Conservation (phyloP, 495 filamentous ascomycete genomes). For the Pyrenopolyporus hunteri region DNA sequence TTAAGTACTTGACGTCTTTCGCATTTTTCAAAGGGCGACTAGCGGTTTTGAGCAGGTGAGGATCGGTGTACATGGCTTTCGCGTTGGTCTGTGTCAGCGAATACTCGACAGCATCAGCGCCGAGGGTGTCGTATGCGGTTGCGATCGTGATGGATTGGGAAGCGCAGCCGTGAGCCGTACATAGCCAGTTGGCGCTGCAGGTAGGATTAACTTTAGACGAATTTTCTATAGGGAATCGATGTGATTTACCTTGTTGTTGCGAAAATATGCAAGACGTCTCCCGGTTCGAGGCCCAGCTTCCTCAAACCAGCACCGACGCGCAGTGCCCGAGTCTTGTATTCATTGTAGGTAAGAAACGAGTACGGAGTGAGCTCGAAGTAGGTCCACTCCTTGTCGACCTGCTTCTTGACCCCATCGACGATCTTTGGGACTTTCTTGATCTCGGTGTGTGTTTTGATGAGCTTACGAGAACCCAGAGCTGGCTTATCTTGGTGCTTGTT, state of each 20-base stretch:
- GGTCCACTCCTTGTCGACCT: slow-evolving; percentile 71
- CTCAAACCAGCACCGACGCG: slow-evolving; percentile 63
- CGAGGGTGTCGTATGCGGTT: slow-evolving; percentile 71
- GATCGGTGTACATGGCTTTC: slow-evolving; percentile 66
- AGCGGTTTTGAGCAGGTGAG: slow-evolving; percentile 61
- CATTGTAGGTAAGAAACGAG: slow-evolving; percentile 63
- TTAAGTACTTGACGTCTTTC: slow-evolving; percentile 48
- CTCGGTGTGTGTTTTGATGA: slow-evolving; percentile 65
- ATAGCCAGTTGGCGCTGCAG: slow-evolving; percentile 55
- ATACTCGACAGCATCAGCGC: slow-evolving; percentile 64
- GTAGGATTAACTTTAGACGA: slow-evolving; percentile 22
- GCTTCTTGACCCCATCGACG: slow-evolving; percentile 64
- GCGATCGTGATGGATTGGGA: slow-evolving; percentile 70
- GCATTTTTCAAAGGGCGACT: slow-evolving; percentile 50
- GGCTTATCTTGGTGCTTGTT: slow-evolving; percentile 60
- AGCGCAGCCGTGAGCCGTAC: slow-evolving; percentile 54
- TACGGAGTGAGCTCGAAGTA: slow-evolving; percentile 69
- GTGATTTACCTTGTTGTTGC: slow-evolving; percentile 59
- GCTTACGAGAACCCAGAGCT: slow-evolving; percentile 62
- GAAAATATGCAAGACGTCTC: slow-evolving; percentile 65
- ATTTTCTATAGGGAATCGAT: background rate
- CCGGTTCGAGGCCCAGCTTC: slow-evolving; percentile 58
- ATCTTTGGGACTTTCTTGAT: slow-evolving; percentile 71
- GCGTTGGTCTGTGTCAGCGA: slow-evolving; percentile 65
- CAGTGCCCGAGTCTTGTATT: slow-evolving; percentile 61